Conservation (phyloP, 73 alveolate species). For the Tetrahymena elliotti region DNA sequence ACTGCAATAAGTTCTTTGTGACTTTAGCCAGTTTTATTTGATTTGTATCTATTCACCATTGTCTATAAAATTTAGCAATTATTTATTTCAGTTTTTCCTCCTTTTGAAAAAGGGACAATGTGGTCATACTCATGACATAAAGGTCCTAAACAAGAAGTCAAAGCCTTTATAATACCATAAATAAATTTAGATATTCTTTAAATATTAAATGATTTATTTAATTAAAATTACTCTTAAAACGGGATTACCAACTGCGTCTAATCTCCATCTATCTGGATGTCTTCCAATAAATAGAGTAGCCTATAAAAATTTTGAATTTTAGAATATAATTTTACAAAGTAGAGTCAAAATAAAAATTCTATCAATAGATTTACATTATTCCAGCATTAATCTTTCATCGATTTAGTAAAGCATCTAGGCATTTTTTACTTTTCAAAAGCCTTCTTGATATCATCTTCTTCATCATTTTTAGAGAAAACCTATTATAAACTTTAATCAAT, state of each 20-base stretch:
- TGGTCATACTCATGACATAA: slow-evolving; percentile 97
- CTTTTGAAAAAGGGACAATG: slow-evolving; percentile 90
- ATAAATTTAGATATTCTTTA: background rate
- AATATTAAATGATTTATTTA: background rate
- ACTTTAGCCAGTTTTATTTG: slow-evolving; percentile 42
- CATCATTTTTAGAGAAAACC: background rate
- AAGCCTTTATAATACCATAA: background rate
- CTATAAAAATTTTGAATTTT: background rate
- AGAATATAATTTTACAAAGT: background rate
- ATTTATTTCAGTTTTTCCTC: slow-evolving; percentile 79
- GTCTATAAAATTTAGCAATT: slow-evolving; percentile 94
- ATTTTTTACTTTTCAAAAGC: background rate
- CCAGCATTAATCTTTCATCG: background rate
- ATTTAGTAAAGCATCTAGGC: background rate
- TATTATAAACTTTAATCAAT: background rate
- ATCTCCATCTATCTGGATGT: slow-evolving; percentile 94
- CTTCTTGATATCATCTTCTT: background rate
- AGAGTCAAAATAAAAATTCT: background rate
- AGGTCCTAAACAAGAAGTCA: slow-evolving; percentile 59
- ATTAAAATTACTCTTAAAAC: slow-evolving; percentile 72
- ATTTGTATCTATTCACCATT: slow-evolving; percentile 78
- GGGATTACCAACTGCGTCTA: slow-evolving; percentile 92
- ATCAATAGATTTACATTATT: background rate
- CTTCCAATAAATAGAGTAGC: slow-evolving; percentile 72
- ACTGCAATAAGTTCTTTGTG: background rate